phyloP scores from a whole-genome alignment of 2,329 filamentous ascomycete genomes.

The Pyrenochaeta sp. region DNA sequence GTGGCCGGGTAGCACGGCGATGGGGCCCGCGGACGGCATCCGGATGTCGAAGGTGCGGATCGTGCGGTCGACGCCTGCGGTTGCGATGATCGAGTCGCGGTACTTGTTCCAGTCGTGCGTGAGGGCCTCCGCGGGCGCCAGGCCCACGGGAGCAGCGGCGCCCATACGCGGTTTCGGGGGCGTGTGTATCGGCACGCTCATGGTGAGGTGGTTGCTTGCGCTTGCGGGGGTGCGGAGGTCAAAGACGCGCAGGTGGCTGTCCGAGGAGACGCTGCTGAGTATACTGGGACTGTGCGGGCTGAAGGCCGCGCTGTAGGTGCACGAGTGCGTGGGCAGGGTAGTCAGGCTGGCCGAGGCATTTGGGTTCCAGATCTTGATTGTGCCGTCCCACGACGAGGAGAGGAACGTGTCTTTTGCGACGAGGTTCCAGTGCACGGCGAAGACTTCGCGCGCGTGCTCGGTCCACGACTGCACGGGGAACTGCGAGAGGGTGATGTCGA shows the following conservation, averaged over 20 bases:
- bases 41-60: conserved; percentile 92
- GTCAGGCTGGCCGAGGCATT: conserved; percentile 75
- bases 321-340: conserved; percentile 89
- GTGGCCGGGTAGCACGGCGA: conserved; percentile 80
- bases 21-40: conserved; percentile 73
- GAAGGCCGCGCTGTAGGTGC: conserved; percentile 93
- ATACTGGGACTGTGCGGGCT: conserved; percentile 86
- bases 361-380: conserved; percentile 94
- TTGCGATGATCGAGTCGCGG: conserved; percentile 80
- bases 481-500: conserved; percentile 79
- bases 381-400: conserved; percentile 94
- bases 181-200: conserved; percentile 83
- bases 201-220: conserved; percentile 84
- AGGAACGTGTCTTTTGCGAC: conserved; percentile 89
- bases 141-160: conserved; percentile 47
- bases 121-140: conserved; percentile 80
- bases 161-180: conserved; percentile 62
- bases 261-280: conserved; percentile 85
- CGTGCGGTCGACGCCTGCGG: conserved; percentile 84
- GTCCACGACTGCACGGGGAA: conserved; percentile 93
- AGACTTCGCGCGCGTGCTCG: conserved; percentile 92
- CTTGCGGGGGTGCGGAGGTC: conserved; percentile 87
- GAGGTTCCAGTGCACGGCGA: conserved; percentile 91
- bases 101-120: conserved; percentile 99
- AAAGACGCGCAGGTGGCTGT: conserved; percentile 88